Conservation (phyloP, 805 yeast species). For the Cyberlindnera americana region DNA sequence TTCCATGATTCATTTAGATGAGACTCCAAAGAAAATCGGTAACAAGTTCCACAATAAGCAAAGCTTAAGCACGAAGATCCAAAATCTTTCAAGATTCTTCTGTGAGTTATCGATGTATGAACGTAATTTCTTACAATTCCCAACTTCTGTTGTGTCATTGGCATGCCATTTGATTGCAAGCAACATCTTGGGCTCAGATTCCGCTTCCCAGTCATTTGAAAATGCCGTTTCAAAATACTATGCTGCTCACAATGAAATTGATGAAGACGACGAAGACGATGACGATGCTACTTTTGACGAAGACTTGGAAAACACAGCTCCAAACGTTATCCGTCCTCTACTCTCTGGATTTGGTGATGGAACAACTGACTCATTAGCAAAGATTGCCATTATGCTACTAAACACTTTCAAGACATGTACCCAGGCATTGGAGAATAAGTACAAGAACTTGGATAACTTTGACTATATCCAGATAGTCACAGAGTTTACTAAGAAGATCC, state of each 20-base stretch:
- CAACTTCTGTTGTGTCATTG: slow-evolving; percentile 44
- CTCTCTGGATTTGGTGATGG: slow-evolving; percentile 23
- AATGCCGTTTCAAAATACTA: slow-evolving; percentile 13
- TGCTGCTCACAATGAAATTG: slow-evolving; percentile 12
- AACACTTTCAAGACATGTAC: slow-evolving; percentile 20
- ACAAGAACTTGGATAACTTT: slow-evolving; percentile 12
- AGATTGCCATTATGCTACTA: slow-evolving; percentile 17
- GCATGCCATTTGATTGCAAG: slow-evolving; percentile 51
- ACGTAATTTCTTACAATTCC: slow-evolving; percentile 42
- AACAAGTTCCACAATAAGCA: slow-evolving; percentile 17
- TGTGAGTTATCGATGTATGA: slow-evolving; percentile 53
- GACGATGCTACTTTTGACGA: slow-evolving; percentile 27
- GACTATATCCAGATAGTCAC: slow-evolving; percentile 32
- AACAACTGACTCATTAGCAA: slow-evolving; percentile 17
- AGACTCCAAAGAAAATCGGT: slow-evolving; percentile 22
- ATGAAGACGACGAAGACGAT: slow-evolving; percentile 21
- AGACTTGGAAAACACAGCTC: slow-evolving; percentile 23
- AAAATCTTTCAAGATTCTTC: slow-evolving; percentile 42
- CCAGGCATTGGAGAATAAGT: slow-evolving; percentile 25
- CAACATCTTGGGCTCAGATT: slow-evolving; percentile 37
- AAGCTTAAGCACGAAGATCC: slow-evolving; percentile 12
- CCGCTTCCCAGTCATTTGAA: slow-evolving; percentile 23
- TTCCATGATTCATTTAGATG: slow-evolving; percentile 11
- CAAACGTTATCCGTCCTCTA: slow-evolving; percentile 25
- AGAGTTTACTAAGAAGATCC: slow-evolving; percentile 29